Evolutionary conservation across 148 eudicot genomes (phyloP).

Genomic region (Rhododendron ferrugineum): DNA sequence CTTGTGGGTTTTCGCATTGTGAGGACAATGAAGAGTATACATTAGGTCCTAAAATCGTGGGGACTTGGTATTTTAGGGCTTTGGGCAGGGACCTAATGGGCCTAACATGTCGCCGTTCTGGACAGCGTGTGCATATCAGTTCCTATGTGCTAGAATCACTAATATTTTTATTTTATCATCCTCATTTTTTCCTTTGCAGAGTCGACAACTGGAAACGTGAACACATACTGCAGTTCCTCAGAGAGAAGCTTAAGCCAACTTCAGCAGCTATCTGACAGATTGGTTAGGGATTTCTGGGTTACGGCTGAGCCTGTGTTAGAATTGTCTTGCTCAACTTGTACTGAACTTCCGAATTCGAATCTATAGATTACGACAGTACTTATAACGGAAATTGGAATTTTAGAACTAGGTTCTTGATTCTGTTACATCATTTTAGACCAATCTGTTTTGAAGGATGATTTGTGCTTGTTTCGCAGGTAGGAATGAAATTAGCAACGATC

Average conservation of each 20-base stretch:
- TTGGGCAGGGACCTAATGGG: neutral
- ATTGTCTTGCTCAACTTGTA: neutral
- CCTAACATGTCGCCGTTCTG: neutral
- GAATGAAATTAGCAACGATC: neutral
- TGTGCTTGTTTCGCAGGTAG: neutral
- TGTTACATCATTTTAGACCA: neutral
- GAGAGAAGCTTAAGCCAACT: slow-evolving; percentile 55
- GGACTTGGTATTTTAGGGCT: neutral
- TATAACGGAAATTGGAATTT: neutral
- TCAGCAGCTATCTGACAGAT: slow-evolving; percentile 30
- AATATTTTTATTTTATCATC: neutral
- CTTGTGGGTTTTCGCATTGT: neutral
- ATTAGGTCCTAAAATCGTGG: neutral
- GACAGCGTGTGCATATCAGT: neutral
- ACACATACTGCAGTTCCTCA: slow-evolving; percentile 70
- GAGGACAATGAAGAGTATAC: neutral
- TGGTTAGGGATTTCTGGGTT: neutral
- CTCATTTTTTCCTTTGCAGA: slow-evolving; percentile 26
- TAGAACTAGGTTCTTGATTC: neutral
- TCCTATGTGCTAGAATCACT: neutral
- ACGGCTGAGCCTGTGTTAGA: neutral
- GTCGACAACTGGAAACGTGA: slow-evolving; percentile 96
- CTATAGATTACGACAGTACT: neutral
- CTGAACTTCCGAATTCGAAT: neutral
- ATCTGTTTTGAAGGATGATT: neutral